phyloP scores from a whole-genome alignment of 768 basidiomycete genomes.

The Lentinula guzmanii region DNA sequence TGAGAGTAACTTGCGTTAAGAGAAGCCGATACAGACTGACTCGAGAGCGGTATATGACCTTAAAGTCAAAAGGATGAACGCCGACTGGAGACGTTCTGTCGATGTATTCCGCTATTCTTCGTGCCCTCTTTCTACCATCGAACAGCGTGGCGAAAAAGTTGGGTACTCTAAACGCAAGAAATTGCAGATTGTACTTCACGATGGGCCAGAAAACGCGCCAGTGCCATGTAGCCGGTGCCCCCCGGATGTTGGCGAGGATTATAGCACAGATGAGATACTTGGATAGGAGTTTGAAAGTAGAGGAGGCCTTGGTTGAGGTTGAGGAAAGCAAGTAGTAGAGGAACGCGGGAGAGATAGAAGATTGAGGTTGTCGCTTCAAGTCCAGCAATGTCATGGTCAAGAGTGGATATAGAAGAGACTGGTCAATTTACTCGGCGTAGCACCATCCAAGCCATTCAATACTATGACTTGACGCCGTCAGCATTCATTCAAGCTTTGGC shows the following conservation, averaged over 20 bases:
- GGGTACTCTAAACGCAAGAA: background rate
- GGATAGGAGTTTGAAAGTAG: background rate
- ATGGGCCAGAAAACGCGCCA: constrained; percentile 7
- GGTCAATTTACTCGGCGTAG: background rate
- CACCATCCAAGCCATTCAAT: background rate
- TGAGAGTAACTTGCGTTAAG: background rate
- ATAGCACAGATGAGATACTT: background rate
- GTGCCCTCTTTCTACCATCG: background rate
- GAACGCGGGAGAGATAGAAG: background rate
- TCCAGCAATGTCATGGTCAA: background rate
- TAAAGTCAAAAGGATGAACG: background rate
- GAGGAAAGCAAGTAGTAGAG: background rate
- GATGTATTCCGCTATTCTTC: background rate
- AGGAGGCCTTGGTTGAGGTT: background rate
- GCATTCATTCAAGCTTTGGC: background rate
- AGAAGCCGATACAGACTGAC: constrained; percentile 1
- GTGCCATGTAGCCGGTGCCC: background rate
- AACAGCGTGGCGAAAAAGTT: background rate
- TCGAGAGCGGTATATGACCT: background rate
- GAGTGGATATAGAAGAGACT: background rate
- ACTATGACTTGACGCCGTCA: too few species aligned
- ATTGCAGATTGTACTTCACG: background rate
- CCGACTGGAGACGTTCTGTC: constrained; percentile 4
- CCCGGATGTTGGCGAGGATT: background rate
- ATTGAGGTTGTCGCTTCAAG: background rate